A percentile compares a stretch with the other conserved stretches of the same genome.
Evolutionary conservation across 2,329 filamentous ascomycete genomes (phyloP).

Genomic region (Periconia sp.): DNA sequence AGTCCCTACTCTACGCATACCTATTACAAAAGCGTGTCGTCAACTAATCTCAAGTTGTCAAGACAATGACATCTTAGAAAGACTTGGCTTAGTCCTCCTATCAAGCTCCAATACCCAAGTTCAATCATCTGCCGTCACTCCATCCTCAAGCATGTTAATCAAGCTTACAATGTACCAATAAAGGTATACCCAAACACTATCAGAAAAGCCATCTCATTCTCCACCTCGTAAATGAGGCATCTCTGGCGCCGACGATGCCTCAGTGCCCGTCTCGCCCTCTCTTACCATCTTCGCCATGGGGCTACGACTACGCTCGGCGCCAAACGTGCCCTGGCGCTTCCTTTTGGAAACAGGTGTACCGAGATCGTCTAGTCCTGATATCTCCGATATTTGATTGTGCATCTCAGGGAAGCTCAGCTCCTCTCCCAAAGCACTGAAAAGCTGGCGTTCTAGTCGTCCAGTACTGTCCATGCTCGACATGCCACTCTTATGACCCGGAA

Average conservation of each 20-base stretch:
- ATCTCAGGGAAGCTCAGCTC: constrained; percentile 33
- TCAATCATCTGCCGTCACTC: too few relatives aligned
- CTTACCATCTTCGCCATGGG: constrained; percentile 29
- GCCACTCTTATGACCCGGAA: constrained; percentile 28
- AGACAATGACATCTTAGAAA: too few relatives aligned
- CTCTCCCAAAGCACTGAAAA: constrained; percentile 40
- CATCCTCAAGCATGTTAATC: too few relatives aligned
- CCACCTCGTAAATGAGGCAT: constrained; percentile 17
- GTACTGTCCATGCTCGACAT: constrained; percentile 40
- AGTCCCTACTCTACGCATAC: too few relatives aligned
- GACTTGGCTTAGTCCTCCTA: too few relatives aligned
- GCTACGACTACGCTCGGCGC: constrained; percentile 22
- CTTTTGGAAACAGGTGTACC: constrained; percentile 29
- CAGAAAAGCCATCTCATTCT: constrained; percentile 4
- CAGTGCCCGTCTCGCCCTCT: constrained; percentile 25
- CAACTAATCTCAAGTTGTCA: too few relatives aligned
- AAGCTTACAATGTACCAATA: too few relatives aligned
- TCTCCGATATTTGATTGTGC: constrained; percentile 11
- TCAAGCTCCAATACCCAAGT: too few relatives aligned
- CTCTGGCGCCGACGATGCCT: neutral
- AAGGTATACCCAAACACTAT: too few relatives aligned
- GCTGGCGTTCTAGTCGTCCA: constrained; percentile 30
- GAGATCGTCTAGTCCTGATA: constrained; percentile 14
- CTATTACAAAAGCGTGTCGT: too few relatives aligned
- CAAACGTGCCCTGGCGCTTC: constrained; percentile 33